Base-by-base conservation (phyloP, 768 basidiomycete species). In the Mycena capillaripes region DNA sequence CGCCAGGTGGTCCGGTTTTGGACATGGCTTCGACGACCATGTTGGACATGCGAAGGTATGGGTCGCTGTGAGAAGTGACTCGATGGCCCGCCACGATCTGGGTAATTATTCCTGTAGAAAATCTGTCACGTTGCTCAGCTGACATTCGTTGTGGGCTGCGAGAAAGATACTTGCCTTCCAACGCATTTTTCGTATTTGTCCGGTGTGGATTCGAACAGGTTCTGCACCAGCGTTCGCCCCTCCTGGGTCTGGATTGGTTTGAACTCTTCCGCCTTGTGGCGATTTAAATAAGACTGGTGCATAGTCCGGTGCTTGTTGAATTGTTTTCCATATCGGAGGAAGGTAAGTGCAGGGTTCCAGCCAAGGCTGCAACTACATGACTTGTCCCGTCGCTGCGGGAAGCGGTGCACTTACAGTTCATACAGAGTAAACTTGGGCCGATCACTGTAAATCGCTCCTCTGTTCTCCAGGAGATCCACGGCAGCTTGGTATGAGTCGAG, bases 51-150 rank as follows among this genome's bases (percentile, higher is more conserved):
- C 76, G 56, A 30, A 89, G 76, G 57, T 84, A 81, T 3, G 80
- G 80, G 66, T 89, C 86, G 12, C 84, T 79, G 38, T 77, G 66
- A 4, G 78, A 77, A 12, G 70, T 71, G 36, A 84, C 72, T 19
- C 76, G 71, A 53, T 83, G 79, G 7, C 85, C 85, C 57, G 82
- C 84, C 7, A 82, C 76, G 46, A 79, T 73, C n/a, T 72, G 71
- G 11, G 76, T 76, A 21, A 77, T 70, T 59, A 78, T 72, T 2
- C 74, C 73, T 0, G 75, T 74, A 2, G 77, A 58, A 61, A 76
- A 72, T 23, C 76, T 77, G 40, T 3, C 9, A 16, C 29, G 12
- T 36, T 16, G 40, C 53, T 55, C 12, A 56, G n/a, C n/a, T 12
- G 19, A 27, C 38, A n/a, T n/a, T n/a, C n/a, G 17, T 21, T 36